phyloP scores from a whole-genome alignment of 1,284 basidiomycete species.

The Boletus subluridellus region DNA sequence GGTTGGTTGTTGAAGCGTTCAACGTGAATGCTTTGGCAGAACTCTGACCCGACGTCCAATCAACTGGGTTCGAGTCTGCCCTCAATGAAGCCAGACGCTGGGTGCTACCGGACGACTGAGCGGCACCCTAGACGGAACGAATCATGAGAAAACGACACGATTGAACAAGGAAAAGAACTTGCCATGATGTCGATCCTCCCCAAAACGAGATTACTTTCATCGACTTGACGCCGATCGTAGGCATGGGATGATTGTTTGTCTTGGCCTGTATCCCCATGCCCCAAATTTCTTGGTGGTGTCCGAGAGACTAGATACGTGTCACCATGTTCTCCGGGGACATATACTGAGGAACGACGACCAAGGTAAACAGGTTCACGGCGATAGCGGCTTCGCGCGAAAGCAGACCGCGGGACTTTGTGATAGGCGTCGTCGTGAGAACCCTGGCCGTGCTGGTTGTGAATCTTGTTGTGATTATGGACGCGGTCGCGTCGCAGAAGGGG shows the following conservation, averaged over 20 bases:
- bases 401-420: conserved; percentile 10
- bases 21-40: conserved; percentile 40
- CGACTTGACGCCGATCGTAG: conserved; percentile 12
- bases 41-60: conserved; percentile 10
- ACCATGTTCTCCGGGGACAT: conserved; percentile 24
- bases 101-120: conserved; percentile 11
- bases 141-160: not conserved
- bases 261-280: conserved; percentile 1
- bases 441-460: not conserved
- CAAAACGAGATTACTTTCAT: conserved; percentile 30
- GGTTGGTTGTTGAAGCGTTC: conserved; percentile 52
- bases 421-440: not conserved
- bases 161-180: conserved; percentile 11
- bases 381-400: conserved; percentile 23
- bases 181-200: conserved; percentile 52
- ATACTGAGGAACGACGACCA: not conserved
- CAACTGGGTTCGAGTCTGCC: conserved; percentile 31
- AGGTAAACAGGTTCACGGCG: conserved; percentile 1
- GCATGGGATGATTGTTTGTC: not conserved
- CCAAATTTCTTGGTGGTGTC: not conserved
- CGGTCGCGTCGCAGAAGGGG: conserved; percentile 20
- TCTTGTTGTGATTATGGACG: not conserved
- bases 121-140: not conserved
- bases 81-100: conserved; percentile 47
- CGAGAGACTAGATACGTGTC: conserved; percentile 21